Base-by-base conservation (phyloP, 495 filamentous ascomycete species). In the Haplographium delicatum region DNA sequence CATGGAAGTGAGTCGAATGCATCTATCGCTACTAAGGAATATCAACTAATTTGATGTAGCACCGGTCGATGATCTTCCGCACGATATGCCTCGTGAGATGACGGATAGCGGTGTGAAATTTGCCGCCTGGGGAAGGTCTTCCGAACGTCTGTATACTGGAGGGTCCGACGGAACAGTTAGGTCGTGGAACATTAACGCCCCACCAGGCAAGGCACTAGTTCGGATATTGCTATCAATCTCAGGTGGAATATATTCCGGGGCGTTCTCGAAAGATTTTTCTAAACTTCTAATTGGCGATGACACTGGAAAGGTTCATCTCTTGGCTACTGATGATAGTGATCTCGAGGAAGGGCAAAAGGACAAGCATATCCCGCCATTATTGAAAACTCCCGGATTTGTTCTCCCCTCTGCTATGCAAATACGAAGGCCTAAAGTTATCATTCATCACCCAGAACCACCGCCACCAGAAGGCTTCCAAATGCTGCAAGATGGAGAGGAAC, bases 91-190 rank as follows among this genome's bases (percentile, higher is more conserved):
- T 18, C 69, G 81, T 16, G 89, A 94, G 55, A 56, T 72, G 4
- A 78, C 79, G 18, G 93, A 97, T 60, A 83, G 84, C 0, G 93
- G 93, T 0, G 83, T 96, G 4, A 84, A 85, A 28, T 84, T 93
- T 53, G 80, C 81, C 1, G 68, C 86, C 1, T 98, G 91, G 91
- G 90, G 85, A 1, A 71, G 74, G 2, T 75, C 74, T 0, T 66
- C 73, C 4, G 80, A 86, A 42, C 72, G 85, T 0, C 79, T 96
- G 38, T 95, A 91, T 59, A 95, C 87, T n/a, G 93, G 91, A 2
- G 84, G 84, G 2, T 93, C 89, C 0, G 93, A 98, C 61, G 91
- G 93, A 1, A 71, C 85, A 0, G 72, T 98, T 5, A 95, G 89
- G 47, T 75, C 81, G 16, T 98, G 93, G 93, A 81, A 96, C 61